Evolutionary conservation across 1,284 basidiomycete species (phyloP).

Genomic region (Ustilago trichophora): DNA sequence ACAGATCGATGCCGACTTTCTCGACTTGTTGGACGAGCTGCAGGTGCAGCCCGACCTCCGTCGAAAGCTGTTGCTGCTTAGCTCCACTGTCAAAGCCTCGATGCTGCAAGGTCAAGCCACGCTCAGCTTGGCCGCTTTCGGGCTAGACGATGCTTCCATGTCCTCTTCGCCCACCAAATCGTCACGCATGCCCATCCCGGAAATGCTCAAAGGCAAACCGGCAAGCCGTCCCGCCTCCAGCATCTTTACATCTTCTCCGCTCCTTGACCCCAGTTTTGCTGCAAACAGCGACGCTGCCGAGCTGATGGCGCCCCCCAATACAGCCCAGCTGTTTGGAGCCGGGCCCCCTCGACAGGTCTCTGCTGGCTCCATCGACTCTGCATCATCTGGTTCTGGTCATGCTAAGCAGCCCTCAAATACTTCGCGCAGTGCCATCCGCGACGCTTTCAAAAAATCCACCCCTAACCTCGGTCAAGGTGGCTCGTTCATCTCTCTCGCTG

Average conservation of each 20-base stretch:
- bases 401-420: slow-evolving; percentile 5
- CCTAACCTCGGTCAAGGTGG: slow-evolving; percentile 42
- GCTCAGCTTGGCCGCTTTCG: slow-evolving; percentile 70
- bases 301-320: slow-evolving; percentile 46
- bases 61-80: slow-evolving; percentile 79
- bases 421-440: slow-evolving; percentile 23
- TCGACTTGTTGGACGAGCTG: slow-evolving; percentile 49
- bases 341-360: slow-evolving; percentile 40
- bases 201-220: slow-evolving; percentile 21
- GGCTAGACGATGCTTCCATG: slow-evolving; percentile 10
- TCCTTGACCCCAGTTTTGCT: slow-evolving; percentile 9
- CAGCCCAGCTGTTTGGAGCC: slow-evolving; percentile 33
- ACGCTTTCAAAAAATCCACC: slow-evolving; percentile 35
- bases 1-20: slow-evolving; percentile 55
- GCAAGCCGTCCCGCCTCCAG: slow-evolving; percentile 14
- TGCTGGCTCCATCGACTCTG: slow-evolving; percentile 18
- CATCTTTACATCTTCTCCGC: slow-evolving; percentile 15
- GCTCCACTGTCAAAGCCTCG: slow-evolving; percentile 82
- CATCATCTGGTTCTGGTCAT: slow-evolving; percentile 13
- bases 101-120: slow-evolving; percentile 85
- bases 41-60: slow-evolving; percentile 79
- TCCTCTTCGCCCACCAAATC: slow-evolving; percentile 19
- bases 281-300: slow-evolving; percentile 9
- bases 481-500: slow-evolving; percentile 35
- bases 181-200: slow-evolving; percentile 42